A percentile compares a stretch with the other conserved stretches of the same genome.
Conservation (phyloP, 768 basidiomycete species). For the Suillus occidentalis region DNA sequence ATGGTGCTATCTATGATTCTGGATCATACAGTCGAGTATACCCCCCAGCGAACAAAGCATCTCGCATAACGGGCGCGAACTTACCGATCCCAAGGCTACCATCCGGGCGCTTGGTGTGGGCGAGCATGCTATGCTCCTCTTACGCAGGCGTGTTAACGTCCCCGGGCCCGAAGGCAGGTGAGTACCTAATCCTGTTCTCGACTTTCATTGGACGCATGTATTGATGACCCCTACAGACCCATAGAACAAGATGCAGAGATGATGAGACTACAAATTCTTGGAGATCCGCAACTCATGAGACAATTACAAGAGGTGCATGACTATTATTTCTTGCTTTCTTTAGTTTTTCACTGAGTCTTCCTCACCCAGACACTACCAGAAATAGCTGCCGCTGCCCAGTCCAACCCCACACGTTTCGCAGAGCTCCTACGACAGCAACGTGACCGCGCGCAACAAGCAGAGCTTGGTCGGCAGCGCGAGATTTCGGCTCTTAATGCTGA, state of each 20-base stretch:
- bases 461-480: slow-evolving; percentile 59
- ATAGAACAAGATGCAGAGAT: slow-evolving; percentile 84
- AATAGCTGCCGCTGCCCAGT: slow-evolving; percentile 66
- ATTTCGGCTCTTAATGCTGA: slow-evolving; percentile 76
- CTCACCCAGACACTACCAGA: slow-evolving; percentile 77
- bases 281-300: slow-evolving; percentile 77
- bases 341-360: not conserved
- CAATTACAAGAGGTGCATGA: slow-evolving; percentile 64
- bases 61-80: slow-evolving; percentile 62
- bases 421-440: slow-evolving; percentile 65
- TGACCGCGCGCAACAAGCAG: slow-evolving; percentile 51
- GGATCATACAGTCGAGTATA: slow-evolving; percentile 62
- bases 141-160: slow-evolving; percentile 58
- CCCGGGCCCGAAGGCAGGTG: slow-evolving; percentile 41
- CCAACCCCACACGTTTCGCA: slow-evolving; percentile 73
- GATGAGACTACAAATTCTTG: slow-evolving; percentile 86
- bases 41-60: slow-evolving; percentile 73
- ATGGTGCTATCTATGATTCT: not conserved
- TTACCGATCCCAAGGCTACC: slow-evolving; percentile 65
- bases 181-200: slow-evolving; percentile 1
- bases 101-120: slow-evolving; percentile 63
- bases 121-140: slow-evolving; percentile 61
- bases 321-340: not conserved
- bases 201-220: not conserved
- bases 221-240: slow-evolving; percentile 40